These are phyloP conservation scores for Colletotrichum sp. DNA, from an alignment of 2,329 filamentous ascomycete species.

Conservation along the genomic window DNA sequence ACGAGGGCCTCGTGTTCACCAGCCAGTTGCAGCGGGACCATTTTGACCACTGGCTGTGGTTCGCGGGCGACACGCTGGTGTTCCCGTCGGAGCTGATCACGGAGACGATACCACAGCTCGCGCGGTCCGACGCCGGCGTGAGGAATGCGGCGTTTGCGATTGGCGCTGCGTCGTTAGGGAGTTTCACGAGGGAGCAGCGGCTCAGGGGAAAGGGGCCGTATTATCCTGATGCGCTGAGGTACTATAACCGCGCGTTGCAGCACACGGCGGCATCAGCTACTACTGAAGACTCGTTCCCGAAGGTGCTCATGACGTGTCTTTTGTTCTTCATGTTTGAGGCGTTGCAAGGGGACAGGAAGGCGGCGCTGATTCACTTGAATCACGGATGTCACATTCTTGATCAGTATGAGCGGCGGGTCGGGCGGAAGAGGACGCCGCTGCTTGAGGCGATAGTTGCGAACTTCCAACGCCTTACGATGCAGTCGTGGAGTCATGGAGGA, in stretches of 20 bases:
- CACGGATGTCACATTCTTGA: constrained; percentile 30
- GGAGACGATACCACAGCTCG: constrained; percentile 23
- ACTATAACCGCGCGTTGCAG: constrained; percentile 8
- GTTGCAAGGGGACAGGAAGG: constrained; percentile 42
- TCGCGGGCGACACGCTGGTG: neutral
- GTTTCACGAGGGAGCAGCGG: constrained; percentile 1
- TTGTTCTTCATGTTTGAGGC: constrained; percentile 47
- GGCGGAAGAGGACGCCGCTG: neutral
- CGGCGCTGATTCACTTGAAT: constrained; percentile 43
- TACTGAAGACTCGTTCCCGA: neutral
- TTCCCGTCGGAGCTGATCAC: constrained; percentile 15
- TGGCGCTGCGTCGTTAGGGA: constrained; percentile 30
- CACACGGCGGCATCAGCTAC: neutral
- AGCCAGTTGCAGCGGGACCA: constrained; percentile 11
- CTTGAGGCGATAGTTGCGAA: neutral
- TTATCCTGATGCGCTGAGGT: neutral
- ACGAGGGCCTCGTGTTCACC: constrained; percentile 9
- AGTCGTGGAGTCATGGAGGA: constrained; percentile 16
- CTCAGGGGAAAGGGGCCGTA: neutral
- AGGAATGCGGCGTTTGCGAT: constrained; percentile 46
- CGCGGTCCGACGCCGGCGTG: constrained; percentile 26
- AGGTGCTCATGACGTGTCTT: constrained; percentile 38
- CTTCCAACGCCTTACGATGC: constrained; percentile 13
- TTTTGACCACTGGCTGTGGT: constrained; percentile 11
- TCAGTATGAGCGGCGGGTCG: neutral